Conservation (phyloP, 2,329 filamentous ascomycete species). For the Microdochium paspali region DNA sequence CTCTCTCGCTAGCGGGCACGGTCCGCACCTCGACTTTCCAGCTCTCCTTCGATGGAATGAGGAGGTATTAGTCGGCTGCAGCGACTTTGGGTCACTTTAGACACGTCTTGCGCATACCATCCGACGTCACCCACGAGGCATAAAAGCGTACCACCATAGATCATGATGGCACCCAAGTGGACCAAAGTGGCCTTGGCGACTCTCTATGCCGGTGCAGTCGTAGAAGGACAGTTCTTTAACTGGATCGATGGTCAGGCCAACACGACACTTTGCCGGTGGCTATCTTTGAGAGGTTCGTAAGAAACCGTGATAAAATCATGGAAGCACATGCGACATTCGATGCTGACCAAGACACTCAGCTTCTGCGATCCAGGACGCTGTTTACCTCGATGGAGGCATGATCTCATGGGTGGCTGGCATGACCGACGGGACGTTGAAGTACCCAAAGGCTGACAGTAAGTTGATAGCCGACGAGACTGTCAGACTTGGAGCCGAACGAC, state of each 20-base stretch:
- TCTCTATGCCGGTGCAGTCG: constrained; percentile 17
- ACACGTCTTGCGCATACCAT: too few relatives aligned
- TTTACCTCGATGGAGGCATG: constrained; percentile 57
- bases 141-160: neutral
- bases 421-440: constrained; percentile 28
- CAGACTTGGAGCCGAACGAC: neutral
- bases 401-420: constrained; percentile 43
- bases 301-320: too few relatives aligned
- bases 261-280: constrained; percentile 51
- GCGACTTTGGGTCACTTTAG: too few relatives aligned
- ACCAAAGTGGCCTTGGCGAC: constrained; percentile 15
- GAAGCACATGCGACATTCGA: too few relatives aligned
- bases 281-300: constrained; percentile 23
- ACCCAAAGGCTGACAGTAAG: constrained; percentile 31
- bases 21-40: too few relatives aligned
- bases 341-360: constrained; percentile 37
- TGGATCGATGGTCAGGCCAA: constrained; percentile 46
- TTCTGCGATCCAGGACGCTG: constrained; percentile 47
- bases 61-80: too few relatives aligned
- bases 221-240: constrained; percentile 30
- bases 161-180: constrained; percentile 1
- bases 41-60: too few relatives aligned
- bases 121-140: too few relatives aligned
- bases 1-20: too few relatives aligned
- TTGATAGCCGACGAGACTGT: neutral